A percentile compares a stretch with the other conserved stretches of the same genome.
Evolutionary conservation across 768 basidiomycete species (phyloP).

Genomic region (Aureoboletus auriporus): DNA sequence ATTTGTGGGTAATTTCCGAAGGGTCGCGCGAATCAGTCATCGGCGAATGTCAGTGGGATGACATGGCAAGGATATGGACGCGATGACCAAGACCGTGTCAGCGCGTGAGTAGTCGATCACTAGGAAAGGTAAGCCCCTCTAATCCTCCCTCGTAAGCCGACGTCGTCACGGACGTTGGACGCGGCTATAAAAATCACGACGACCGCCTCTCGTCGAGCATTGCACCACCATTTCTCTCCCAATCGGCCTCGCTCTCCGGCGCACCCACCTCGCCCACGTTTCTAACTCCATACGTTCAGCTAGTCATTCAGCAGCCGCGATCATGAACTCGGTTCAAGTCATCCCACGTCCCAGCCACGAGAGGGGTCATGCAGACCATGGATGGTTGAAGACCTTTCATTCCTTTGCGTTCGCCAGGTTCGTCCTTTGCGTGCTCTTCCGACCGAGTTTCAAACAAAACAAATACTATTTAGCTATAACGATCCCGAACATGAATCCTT

Average conservation of each 20-base stretch:
- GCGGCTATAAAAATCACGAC: slow-evolving; percentile 12
- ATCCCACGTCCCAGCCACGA: slow-evolving; percentile 54
- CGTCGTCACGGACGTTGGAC: no score
- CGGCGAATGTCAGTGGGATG: no score
- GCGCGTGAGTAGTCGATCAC: slow-evolving; percentile 21
- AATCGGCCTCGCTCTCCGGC: neutral
- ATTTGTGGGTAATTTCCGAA: no score
- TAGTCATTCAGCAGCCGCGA: neutral
- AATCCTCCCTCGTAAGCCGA: slow-evolving; percentile 10
- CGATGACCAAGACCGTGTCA: slow-evolving; percentile 13
- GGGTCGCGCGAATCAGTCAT: no score
- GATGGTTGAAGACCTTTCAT: slow-evolving; percentile 86
- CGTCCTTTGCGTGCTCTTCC: slow-evolving; percentile 18
- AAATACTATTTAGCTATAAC: slow-evolving; percentile 48
- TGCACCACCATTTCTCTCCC: slow-evolving; percentile 1
- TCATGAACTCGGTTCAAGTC: slow-evolving; percentile 34
- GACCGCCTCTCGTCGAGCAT: neutral
- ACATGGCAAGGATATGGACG: neutral
- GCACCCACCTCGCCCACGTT: neutral
- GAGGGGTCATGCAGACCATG: slow-evolving; percentile 73
- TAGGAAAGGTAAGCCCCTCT: slow-evolving; percentile 21
- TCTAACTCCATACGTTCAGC: neutral
- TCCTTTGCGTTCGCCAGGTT: slow-evolving; percentile 75
- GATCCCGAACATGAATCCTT: slow-evolving; percentile 55
- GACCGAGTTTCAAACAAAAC: slow-evolving; percentile 10